A percentile compares a stretch with the other conserved stretches of the same genome.
phyloP scores from a whole-genome alignment of 1,284 basidiomycete species.

The Ustilago crameri region DNA sequence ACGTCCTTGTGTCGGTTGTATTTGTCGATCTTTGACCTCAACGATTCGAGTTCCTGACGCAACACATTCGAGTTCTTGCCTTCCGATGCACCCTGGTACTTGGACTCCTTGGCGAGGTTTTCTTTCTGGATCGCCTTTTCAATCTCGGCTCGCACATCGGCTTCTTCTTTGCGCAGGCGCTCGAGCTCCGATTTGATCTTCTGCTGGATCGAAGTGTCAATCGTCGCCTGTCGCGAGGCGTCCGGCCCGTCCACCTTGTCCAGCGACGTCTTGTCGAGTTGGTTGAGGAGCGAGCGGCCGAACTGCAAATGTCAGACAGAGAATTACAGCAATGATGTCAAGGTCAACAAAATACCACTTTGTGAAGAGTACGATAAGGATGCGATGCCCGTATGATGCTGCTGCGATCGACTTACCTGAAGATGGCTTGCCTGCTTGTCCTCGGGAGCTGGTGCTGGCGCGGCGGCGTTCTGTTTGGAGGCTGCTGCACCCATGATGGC shows the following conservation, averaged over 20 bases:
- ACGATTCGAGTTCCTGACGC: conserved; percentile 58
- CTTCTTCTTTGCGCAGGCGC: conserved; percentile 60
- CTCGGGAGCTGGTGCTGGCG: conserved; percentile 35
- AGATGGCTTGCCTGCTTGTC: conserved; percentile 47
- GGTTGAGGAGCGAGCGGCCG: conserved; percentile 51
- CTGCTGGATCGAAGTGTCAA: conserved; percentile 60
- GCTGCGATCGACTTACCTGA: conserved; percentile 28
- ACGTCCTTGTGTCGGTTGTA: conserved; percentile 75
- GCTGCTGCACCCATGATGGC: conserved; percentile 45
- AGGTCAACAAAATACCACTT: too few species aligned
- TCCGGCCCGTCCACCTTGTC: conserved; percentile 44
- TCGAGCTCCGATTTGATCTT: conserved; percentile 63
- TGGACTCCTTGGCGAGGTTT: conserved; percentile 54
- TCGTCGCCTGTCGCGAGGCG: conserved; percentile 47
- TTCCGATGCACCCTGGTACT: conserved; percentile 49
- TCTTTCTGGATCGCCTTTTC: conserved; percentile 64
- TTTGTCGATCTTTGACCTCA: conserved; percentile 76
- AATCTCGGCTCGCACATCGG: conserved; percentile 60
- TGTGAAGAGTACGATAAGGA: too few species aligned
- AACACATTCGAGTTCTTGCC: conserved; percentile 60
- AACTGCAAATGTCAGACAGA: conserved; percentile 20
- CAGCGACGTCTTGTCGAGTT: conserved; percentile 49
- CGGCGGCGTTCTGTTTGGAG: conserved; percentile 44
- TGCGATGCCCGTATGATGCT: too few species aligned
- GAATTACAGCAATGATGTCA: background rate